Base-by-base conservation (phyloP, 192 early-diverging fungal species). In the Rhizophagus prolifer region DNA sequence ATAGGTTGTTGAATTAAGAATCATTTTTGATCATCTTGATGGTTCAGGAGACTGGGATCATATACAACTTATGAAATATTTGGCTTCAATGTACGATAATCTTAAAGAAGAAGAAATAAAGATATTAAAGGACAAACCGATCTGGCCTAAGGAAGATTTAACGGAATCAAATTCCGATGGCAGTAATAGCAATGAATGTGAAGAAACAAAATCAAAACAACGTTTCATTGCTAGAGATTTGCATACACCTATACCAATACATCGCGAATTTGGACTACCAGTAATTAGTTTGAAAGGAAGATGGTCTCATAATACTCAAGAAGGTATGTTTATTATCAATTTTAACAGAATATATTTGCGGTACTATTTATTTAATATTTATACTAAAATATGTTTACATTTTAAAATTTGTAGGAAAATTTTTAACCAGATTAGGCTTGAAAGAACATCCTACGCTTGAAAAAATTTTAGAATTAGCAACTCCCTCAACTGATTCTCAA, bases 41-140 rank as follows among this genome's bases (percentile, higher is more conserved):
- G 87, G 85, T 58, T 86, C 88, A 19, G 86, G 93, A 31, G 90
- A 90, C 65, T 97, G 93, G 93, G 92, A 94, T 70, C 92, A 96
- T 77, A 85, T 92, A 26, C 89, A 94, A 76, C 83, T 97, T 4
- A 79, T 93, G 26, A 95, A 94, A 75, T 97, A 95, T 79, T 82
- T 97, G 10, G 86, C 90, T 0, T 86, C 88, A 64, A 16, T n/a
- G 30, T 36, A 36, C 1, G 78, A 83, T 38, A 90, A 91, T 25
- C 72, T 97, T 10, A 89, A 86, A 7, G 75, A 77, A 3, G 64
- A 79, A 3, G 95, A 97, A 72, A 80, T 87, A 34, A 79, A 81
- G 8, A 84, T 87, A 50, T 81, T 97, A 47, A 81, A 86, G 61
- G 79, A 85, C 2, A 92, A 91, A 0, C 58, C 88, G 0, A 86